Conservation (phyloP, 352 stramenopile species). For the Pseudoperonospora humuli region DNA sequence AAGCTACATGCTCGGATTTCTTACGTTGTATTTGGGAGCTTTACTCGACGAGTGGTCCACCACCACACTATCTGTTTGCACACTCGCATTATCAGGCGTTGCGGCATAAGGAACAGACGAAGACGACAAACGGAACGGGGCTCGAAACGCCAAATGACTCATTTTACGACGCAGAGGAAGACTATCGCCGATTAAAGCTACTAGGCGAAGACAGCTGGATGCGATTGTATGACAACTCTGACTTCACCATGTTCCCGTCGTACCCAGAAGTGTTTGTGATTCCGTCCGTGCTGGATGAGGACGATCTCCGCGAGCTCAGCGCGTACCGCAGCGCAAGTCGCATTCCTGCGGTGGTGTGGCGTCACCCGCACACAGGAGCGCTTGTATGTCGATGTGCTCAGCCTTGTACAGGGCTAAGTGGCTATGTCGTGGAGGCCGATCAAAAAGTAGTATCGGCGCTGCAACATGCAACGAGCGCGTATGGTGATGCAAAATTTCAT, state of each 20-base stretch:
- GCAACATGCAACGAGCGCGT: constrained; percentile 51
- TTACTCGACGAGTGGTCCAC: constrained; percentile 29
- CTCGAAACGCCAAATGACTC: constrained; percentile 37
- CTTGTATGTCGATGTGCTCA: constrained; percentile 85
- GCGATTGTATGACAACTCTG: constrained; percentile 77
- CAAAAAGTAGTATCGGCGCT: constrained; percentile 74
- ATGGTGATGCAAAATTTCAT: constrained; percentile 67
- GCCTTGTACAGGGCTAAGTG: constrained; percentile 73
- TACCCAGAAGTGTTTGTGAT: constrained; percentile 93
- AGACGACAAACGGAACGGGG: constrained; percentile 18
- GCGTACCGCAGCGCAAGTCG: constrained; percentile 92
- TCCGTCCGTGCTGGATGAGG: constrained; percentile 87
- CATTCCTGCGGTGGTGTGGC: constrained; percentile 91
- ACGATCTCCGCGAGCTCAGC: constrained; percentile 77
- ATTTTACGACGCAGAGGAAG: constrained; percentile 70
- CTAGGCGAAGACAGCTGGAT: constrained; percentile 77
- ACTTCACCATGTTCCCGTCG: constrained; percentile 87
- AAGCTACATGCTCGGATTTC: constrained; percentile 68
- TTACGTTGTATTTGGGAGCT: constrained; percentile 67
- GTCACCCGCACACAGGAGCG: constrained; percentile 84
- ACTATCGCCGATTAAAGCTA: constrained; percentile 77
- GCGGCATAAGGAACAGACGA: constrained; percentile 29
- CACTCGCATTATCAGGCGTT: constrained; percentile 68
- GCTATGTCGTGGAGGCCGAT: constrained; percentile 72
- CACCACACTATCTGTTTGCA: constrained; percentile 64